phyloP scores from a whole-genome alignment of 305 asterid genomes.

The Salvia sclarea region DNA sequence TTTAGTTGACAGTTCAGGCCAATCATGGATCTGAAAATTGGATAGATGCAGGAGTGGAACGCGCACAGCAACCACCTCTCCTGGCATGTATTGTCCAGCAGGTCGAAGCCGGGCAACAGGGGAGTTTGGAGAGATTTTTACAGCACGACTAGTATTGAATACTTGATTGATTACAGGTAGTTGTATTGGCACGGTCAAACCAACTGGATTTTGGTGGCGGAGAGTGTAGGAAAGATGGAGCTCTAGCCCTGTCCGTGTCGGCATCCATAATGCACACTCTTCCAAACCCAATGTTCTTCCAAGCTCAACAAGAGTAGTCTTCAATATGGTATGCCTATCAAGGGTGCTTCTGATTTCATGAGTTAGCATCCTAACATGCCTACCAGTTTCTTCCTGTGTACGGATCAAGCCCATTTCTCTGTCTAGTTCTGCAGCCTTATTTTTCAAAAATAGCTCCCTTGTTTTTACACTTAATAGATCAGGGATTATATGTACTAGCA shows the following conservation, averaged over 20 bases:
- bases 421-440: conserved; percentile 94
- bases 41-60: conserved; percentile 90
- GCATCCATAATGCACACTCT: conserved; percentile 99
- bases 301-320: conserved; percentile 90
- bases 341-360: conserved; percentile 99
- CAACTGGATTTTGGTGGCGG: conserved; percentile 89
- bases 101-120: conserved; percentile 86
- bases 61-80: conserved; percentile 97
- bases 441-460: conserved; percentile 86
- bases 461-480: conserved; percentile 96
- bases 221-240: conserved; percentile 96
- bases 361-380: conserved; percentile 98
- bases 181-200: conserved; percentile 86
- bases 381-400: conserved; percentile 96
- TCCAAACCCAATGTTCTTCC: conserved; percentile 90
- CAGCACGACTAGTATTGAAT: conserved; percentile 72
- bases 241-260: conserved; percentile 87
- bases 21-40: conserved; percentile 90
- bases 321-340: conserved; percentile 93
- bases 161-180: conserved; percentile 81
- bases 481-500: conserved; percentile 95
- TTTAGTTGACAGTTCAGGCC: conserved; percentile 95
- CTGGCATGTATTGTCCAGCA: conserved; percentile 76
- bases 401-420: conserved; percentile 99
- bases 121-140: conserved; percentile 81